Conservation (phyloP, 305 asterid genomes). For the Fraxinus nigra region DNA sequence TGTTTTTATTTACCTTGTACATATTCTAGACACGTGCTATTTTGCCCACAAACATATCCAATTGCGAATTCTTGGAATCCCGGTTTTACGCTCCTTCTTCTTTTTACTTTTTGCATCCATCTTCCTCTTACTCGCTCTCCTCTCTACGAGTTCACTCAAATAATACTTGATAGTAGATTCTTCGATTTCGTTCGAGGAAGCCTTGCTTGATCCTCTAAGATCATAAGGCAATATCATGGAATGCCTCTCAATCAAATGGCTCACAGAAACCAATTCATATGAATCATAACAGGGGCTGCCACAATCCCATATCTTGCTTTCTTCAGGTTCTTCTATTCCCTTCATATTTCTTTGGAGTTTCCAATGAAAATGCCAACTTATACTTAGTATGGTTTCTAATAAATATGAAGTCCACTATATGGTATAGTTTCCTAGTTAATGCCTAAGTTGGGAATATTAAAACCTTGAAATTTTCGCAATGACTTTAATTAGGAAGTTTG, state of each 20-base stretch:
- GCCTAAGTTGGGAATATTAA: background rate
- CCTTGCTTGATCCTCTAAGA: slow-evolving; percentile 23
- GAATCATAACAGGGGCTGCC: slow-evolving; percentile 42
- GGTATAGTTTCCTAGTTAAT: background rate
- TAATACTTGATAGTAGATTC: slow-evolving; percentile 19
- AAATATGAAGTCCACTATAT: background rate
- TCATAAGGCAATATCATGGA: slow-evolving; percentile 29
- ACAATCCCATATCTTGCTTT: slow-evolving; percentile 35
- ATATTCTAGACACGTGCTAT: background rate
- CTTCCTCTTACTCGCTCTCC: slow-evolving; percentile 18
- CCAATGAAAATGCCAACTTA: background rate
- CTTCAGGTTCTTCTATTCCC: background rate
- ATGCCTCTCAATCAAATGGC: slow-evolving; percentile 34
- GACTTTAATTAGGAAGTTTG: background rate
- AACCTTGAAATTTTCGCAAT: background rate
- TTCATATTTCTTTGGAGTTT: background rate
- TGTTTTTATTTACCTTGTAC: background rate
- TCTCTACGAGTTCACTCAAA: slow-evolving; percentile 11
- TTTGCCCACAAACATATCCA: slow-evolving; percentile 24
- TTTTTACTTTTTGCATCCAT: slow-evolving; percentile 22
- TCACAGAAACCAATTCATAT: slow-evolving; percentile 31
- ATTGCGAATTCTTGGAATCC: slow-evolving; percentile 25
- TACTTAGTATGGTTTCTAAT: background rate
- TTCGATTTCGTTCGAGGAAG: slow-evolving; percentile 3
- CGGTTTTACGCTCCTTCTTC: slow-evolving; percentile 25